phyloP scores from a whole-genome alignment of 768 basidiomycete genomes.

The Calocera viscosa region DNA sequence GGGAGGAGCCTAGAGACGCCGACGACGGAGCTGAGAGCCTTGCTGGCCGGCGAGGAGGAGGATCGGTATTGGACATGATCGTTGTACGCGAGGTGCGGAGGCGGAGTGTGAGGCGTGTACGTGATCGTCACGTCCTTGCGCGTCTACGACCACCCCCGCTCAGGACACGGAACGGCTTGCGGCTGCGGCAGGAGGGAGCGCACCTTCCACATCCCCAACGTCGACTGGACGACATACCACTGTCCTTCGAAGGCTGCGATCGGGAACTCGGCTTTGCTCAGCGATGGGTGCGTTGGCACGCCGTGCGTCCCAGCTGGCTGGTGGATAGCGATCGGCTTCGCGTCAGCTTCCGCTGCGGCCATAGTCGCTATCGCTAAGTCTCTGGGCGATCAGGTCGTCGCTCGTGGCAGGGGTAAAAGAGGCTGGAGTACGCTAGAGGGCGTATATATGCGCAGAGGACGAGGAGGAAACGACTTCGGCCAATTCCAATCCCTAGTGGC shows the following conservation, averaged over 20 bases:
- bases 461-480: neutral
- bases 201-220: slow-evolving; percentile 36
- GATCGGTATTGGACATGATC: slow-evolving; percentile 30
- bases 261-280: slow-evolving; percentile 6
- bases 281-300: neutral
- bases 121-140: slow-evolving; percentile 35
- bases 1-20: slow-evolving; percentile 25
- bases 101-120: slow-evolving; percentile 23
- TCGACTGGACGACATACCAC: slow-evolving; percentile 32
- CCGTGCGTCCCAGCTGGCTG: neutral
- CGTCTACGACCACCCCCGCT: slow-evolving; percentile 17
- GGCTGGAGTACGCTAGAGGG: neutral
- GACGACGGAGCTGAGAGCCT: slow-evolving; percentile 24
- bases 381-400: neutral
- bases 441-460: neutral
- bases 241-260: slow-evolving; percentile 15
- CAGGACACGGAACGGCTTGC: too few relatives aligned
- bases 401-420: neutral
- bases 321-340: neutral
- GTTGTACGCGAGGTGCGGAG: slow-evolving; percentile 22
- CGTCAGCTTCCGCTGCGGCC: neutral
- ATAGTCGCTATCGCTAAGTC: neutral
- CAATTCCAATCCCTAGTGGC: neutral
- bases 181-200: slow-evolving; percentile 7
- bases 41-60: slow-evolving; percentile 18